A percentile compares a stretch with the other conserved stretches of the same genome.
Evolutionary conservation across 2,329 filamentous ascomycete species (phyloP).

Genomic region (Leptosphaerulina australis): DNA sequence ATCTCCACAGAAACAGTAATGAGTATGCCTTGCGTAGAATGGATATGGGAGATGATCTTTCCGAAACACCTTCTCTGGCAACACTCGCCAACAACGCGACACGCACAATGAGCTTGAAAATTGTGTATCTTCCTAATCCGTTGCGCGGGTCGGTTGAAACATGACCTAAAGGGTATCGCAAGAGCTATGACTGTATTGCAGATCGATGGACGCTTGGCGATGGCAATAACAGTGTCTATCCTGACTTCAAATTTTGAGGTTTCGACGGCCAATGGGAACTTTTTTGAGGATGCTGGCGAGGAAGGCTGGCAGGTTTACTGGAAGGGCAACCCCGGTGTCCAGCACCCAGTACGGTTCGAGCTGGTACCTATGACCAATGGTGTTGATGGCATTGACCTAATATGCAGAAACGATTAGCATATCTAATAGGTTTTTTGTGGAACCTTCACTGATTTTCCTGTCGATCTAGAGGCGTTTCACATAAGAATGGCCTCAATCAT

Average conservation of each 20-base stretch:
- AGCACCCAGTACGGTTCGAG: slow-evolving; percentile 18
- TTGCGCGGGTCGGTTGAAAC: slow-evolving; percentile 8
- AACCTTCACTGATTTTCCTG: too few relatives aligned
- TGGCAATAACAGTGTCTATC: not conserved
- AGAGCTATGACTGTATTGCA: slow-evolving; percentile 19
- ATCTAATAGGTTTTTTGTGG: too few relatives aligned
- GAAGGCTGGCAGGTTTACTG: slow-evolving; percentile 33
- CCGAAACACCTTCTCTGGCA: slow-evolving; percentile 21
- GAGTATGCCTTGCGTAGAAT: slow-evolving; percentile 25
- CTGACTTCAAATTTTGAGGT: slow-evolving; percentile 19
- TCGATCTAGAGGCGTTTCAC: too few relatives aligned
- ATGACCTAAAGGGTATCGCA: slow-evolving; percentile 19
- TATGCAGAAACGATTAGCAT: not conserved
- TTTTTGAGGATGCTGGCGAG: slow-evolving; percentile 24
- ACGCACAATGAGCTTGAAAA: slow-evolving; percentile 17
- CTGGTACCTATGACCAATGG: not conserved
- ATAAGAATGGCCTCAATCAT: not conserved
- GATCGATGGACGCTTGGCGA: slow-evolving; percentile 20
- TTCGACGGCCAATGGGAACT: slow-evolving; percentile 25
- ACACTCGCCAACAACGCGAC: slow-evolving; percentile 21
- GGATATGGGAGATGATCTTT: slow-evolving; percentile 14
- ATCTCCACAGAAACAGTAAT: slow-evolving; percentile 10
- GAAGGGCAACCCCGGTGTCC: slow-evolving; percentile 18
- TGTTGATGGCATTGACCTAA: not conserved
- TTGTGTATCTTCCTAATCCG: slow-evolving; percentile 19